A percentile compares a stretch with the other conserved stretches of the same genome.
phyloP scores from a whole-genome alignment of 495 filamentous ascomycete genomes.

The Lasiosphaeria hispida region DNA sequence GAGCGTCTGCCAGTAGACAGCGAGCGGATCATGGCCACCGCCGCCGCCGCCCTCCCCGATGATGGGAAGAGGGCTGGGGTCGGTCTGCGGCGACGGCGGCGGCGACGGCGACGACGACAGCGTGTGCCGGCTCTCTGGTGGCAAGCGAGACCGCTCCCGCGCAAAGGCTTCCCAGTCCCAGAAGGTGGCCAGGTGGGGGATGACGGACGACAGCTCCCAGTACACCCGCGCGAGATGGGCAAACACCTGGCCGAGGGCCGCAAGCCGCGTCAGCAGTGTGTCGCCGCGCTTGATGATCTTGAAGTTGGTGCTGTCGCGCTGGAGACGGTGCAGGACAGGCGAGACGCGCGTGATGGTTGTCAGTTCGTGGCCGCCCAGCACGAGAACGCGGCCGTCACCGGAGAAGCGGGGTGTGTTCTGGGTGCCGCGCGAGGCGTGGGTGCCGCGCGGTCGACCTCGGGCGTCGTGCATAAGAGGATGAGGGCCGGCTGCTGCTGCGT shows the following conservation, averaged over 20 bases:
- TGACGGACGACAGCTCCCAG: neutral
- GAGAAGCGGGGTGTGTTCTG: neutral
- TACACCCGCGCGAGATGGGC: too few species aligned
- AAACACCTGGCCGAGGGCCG: neutral
- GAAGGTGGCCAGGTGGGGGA: constrained; percentile 1
- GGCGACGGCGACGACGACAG: too few species aligned
- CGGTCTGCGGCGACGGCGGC: neutral
- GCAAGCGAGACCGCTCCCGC: too few species aligned
- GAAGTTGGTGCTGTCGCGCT: neutral
- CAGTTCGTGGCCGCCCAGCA: neutral
- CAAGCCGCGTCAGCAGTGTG: neutral
- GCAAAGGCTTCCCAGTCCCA: constrained; percentile 7
- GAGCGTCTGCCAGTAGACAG: constrained; percentile 9
- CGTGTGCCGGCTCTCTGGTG: too few species aligned
- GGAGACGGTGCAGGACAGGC: neutral
- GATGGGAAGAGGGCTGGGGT: neutral
- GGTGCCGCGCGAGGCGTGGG: neutral
- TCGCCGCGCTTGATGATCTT: neutral
- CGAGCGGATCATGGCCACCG: neutral
- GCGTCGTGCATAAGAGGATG: neutral
- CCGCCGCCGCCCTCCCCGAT: neutral
- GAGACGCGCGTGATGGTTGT: neutral
- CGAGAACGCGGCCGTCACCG: neutral
- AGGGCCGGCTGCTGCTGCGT: neutral
- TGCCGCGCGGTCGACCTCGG: neutral